A percentile compares a stretch with the other conserved stretches of the same genome.
These are phyloP conservation scores for Cercospora sojina DNA, from an alignment of 2,329 filamentous ascomycete genomes.

Conservation along the genomic window DNA sequence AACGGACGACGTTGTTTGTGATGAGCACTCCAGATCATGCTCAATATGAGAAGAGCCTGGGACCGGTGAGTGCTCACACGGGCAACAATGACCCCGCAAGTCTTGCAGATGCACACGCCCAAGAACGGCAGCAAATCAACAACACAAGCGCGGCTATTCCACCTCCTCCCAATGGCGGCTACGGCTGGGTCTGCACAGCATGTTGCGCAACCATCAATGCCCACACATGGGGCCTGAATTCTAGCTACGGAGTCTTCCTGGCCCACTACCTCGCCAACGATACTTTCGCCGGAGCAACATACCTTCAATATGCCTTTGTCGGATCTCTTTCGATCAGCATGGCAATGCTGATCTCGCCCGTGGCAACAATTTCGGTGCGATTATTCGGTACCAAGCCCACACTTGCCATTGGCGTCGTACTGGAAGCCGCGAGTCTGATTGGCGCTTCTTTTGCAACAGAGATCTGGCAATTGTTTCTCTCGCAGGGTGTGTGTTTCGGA, in stretches of 20 bases:
- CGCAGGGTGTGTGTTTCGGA: constrained; percentile 75
- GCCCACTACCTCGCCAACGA: constrained; percentile 69
- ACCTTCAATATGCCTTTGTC: constrained; percentile 73
- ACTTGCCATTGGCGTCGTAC: constrained; percentile 62
- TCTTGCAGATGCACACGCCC: not conserved
- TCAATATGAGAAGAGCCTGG: not conserved
- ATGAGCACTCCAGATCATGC: not conserved
- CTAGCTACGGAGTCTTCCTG: constrained; percentile 69
- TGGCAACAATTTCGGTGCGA: constrained; percentile 63
- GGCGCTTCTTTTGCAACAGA: constrained; percentile 66
- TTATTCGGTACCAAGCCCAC: constrained; percentile 63
- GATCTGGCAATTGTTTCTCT: constrained; percentile 75
- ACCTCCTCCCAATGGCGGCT: constrained; percentile 54
- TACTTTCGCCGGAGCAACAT: constrained; percentile 61
- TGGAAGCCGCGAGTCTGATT: constrained; percentile 66
- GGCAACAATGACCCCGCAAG: not conserved
- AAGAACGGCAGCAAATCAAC: not conserved
- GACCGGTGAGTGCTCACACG: not conserved
- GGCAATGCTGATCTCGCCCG: constrained; percentile 66
- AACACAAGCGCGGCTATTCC: not conserved
- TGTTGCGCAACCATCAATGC: constrained; percentile 47
- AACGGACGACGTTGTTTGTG: not conserved
- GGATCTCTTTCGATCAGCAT: constrained; percentile 66
- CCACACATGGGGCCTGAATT: constrained; percentile 48
- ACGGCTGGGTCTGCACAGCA: constrained; percentile 57